Evolutionary conservation across 192 early-diverging fungal species (phyloP).

Genomic region (Rhizoclosmatium sp.): DNA sequence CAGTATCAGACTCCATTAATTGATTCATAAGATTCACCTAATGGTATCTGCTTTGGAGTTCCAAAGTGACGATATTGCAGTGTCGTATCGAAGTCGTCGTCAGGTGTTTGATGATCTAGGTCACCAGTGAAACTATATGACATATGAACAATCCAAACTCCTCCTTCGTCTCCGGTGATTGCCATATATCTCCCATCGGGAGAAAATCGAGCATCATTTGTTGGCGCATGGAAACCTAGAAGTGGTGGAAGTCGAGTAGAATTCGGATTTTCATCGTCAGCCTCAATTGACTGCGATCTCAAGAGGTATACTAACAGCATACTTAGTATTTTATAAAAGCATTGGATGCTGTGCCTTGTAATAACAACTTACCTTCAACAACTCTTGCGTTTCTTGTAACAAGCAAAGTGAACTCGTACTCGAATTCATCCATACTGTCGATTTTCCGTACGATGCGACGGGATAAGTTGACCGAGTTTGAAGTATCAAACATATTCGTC

Average conservation of each 20-base stretch:
- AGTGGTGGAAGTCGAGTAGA: neutral
- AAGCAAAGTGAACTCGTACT: constrained; percentile 22
- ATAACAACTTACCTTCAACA: constrained; percentile 10
- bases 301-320: too few species aligned
- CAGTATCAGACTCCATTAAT: neutral
- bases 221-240: neutral
- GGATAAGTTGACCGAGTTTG: constrained; percentile 27
- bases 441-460: constrained; percentile 4
- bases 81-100: neutral
- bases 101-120: neutral
- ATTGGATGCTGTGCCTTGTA: too few species aligned
- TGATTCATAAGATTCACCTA: neutral
- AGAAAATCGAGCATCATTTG: constrained; percentile 27
- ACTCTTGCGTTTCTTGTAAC: constrained; percentile 22
- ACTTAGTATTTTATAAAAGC: too few species aligned
- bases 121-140: neutral
- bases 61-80: constrained; percentile 3
- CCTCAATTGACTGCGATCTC: too few species aligned
- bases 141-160: constrained; percentile 15
- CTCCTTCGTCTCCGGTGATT: constrained; percentile 18
- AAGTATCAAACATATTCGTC: constrained; percentile 8
- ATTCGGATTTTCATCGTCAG: neutral
- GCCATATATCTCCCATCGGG: constrained; percentile 22
- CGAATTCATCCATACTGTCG: neutral
- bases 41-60: neutral